phyloP scores from a whole-genome alignment of 768 basidiomycete genomes.

The Termitomyces sp. region DNA sequence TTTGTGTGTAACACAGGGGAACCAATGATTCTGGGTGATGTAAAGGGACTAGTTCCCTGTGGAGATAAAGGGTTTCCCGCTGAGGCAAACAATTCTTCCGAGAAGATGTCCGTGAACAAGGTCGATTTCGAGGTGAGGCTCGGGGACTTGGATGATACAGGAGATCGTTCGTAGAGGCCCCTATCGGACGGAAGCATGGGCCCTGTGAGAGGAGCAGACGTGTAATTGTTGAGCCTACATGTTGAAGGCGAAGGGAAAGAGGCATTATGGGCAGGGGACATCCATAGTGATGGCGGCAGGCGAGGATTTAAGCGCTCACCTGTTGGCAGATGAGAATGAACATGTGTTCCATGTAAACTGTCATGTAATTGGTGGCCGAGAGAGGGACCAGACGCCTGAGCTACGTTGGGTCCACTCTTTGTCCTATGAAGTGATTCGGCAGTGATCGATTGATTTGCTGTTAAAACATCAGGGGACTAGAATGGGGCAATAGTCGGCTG shows the following conservation, averaged over 20 bases:
- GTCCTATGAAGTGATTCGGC: slow-evolving; percentile 10
- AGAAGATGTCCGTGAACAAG: slow-evolving; percentile 64
- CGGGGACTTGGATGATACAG: slow-evolving; percentile 38
- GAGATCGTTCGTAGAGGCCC: slow-evolving; percentile 25
- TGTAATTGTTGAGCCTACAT: slow-evolving; percentile 29
- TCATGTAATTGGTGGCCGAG: slow-evolving; percentile 5
- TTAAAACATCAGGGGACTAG: background rate
- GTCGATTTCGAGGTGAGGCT: slow-evolving; percentile 52
- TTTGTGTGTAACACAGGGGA: slow-evolving; percentile 59
- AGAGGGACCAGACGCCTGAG: slow-evolving; percentile 5
- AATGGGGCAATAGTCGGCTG: slow-evolving; percentile 3
- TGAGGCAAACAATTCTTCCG: slow-evolving; percentile 56
- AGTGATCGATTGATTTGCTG: slow-evolving; percentile 8
- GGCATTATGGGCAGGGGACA: slow-evolving; percentile 58
- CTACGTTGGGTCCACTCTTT: slow-evolving; percentile 5
- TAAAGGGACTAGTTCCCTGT: slow-evolving; percentile 46
- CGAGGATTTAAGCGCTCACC: slow-evolving; percentile 47
- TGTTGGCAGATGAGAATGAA: slow-evolving; percentile 23
- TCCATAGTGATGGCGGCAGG: slow-evolving; percentile 77
- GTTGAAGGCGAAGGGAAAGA: slow-evolving; percentile 36
- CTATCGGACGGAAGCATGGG: slow-evolving; percentile 25
- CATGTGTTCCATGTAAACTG: slow-evolving; percentile 12
- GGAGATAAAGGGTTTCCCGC: slow-evolving; percentile 31
- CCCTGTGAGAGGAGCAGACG: slow-evolving; percentile 31
- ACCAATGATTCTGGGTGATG: slow-evolving; percentile 61